Conservation (phyloP, 495 filamentous ascomycete species). For the Diplogelasinospora grovesii region DNA sequence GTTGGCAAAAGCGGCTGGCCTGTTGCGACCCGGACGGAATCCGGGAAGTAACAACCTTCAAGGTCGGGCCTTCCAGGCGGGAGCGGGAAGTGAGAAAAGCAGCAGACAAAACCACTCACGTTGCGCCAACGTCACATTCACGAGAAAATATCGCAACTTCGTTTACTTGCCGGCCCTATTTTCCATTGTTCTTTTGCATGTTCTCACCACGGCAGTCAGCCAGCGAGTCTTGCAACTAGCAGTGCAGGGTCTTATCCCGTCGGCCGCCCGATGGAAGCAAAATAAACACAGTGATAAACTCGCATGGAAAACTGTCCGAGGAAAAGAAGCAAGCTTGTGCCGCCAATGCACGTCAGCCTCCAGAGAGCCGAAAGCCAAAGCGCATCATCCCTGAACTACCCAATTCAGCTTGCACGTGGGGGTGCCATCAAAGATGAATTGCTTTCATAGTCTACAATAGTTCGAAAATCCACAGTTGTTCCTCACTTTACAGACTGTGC, state of each 20-base stretch:
- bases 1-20: no score
- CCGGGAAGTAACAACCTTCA: no score
- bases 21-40: no score
- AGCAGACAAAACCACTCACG: background rate
- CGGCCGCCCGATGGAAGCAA: background rate
- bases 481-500: no score
- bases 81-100: background rate
- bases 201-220: background rate
- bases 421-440: background rate
- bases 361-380: no score
- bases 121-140: slow-evolving; percentile 1
- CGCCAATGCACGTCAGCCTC: background rate
- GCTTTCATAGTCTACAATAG: no score
- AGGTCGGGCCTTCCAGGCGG: no score
- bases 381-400: no score
- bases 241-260: background rate
- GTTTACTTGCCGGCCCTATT: slow-evolving; percentile 4
- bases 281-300: background rate
- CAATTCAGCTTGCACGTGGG: slow-evolving; percentile 1
- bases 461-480: no score
- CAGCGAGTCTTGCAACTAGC: background rate
- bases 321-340: no score
- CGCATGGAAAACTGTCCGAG: no score
- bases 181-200: slow-evolving; percentile 4
- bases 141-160: slow-evolving; percentile 11